Evolutionary conservation across 352 stramenopile genomes (phyloP).

Genomic region (Phytophthora chlamydospora): DNA sequence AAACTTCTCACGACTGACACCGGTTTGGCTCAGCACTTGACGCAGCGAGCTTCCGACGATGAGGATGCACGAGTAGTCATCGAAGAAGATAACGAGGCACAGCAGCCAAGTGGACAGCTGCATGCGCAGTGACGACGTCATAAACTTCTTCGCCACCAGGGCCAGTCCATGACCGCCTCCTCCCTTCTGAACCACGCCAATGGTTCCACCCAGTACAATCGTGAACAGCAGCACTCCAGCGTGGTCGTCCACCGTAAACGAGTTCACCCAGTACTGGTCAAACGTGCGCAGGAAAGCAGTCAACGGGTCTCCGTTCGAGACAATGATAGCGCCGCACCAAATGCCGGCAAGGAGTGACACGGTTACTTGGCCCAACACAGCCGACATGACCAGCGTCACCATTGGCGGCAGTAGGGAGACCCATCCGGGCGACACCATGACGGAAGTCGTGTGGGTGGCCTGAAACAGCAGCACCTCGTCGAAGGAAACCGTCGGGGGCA

Average conservation of each 20-base stretch:
- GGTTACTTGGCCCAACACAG: constrained; percentile 77
- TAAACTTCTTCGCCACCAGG: constrained; percentile 78
- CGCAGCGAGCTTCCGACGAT: constrained; percentile 90
- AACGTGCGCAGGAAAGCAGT: constrained; percentile 84
- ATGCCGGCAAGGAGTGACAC: constrained; percentile 84
- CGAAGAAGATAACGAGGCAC: constrained; percentile 91
- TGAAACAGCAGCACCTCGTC: constrained; percentile 38
- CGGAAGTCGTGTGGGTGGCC: constrained; percentile 37
- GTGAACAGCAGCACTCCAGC: constrained; percentile 90
- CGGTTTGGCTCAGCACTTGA: constrained; percentile 80
- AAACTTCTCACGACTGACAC: constrained; percentile 90
- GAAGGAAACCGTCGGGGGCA: constrained; percentile 32
- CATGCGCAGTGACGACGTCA: constrained; percentile 84
- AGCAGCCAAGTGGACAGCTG: constrained; percentile 85
- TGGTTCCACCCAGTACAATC: constrained; percentile 87
- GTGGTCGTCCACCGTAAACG: constrained; percentile 85
- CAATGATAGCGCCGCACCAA: constrained; percentile 88
- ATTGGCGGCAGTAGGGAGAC: constrained; percentile 75
- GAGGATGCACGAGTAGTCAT: constrained; percentile 93
- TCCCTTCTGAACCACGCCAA: constrained; percentile 90
- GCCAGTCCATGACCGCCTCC: constrained; percentile 87
- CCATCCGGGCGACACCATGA: constrained; percentile 76
- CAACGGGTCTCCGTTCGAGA: constrained; percentile 77
- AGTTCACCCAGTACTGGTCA: constrained; percentile 88
- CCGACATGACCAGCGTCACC: constrained; percentile 80